phyloP scores from a whole-genome alignment of 306 rosid species.

The Morella rubra region DNA sequence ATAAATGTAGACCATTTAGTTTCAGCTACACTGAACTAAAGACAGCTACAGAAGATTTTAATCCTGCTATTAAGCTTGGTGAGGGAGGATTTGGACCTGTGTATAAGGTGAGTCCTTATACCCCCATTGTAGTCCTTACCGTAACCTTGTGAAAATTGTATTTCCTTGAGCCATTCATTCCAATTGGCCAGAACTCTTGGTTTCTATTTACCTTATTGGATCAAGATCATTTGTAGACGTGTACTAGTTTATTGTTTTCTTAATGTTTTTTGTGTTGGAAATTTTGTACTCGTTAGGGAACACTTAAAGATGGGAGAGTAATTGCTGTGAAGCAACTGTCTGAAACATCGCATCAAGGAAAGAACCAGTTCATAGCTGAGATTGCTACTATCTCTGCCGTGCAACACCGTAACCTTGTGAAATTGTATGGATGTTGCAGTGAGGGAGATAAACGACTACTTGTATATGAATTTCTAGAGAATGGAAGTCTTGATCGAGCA shows the following conservation, averaged over 20 bases:
- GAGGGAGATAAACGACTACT: conserved; percentile 64
- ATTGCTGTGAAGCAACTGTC: conserved; percentile 83
- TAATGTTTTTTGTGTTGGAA: background rate
- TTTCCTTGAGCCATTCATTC: too few species aligned
- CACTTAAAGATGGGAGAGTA: conserved; percentile 68
- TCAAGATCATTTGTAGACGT: too few species aligned
- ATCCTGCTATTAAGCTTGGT: conserved; percentile 57
- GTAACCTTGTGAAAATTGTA: too few species aligned
- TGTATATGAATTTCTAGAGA: too few species aligned
- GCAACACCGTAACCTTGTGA: conserved; percentile 82
- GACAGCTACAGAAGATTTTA: conserved; percentile 64
- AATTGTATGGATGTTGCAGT: conserved; percentile 67
- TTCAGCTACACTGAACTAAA: conserved; percentile 59
- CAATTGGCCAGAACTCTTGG: too few species aligned
- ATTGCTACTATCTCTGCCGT: conserved; percentile 83
- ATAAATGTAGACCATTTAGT: conserved; percentile 63
- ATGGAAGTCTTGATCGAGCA: too few species aligned
- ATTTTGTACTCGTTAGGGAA: conserved; percentile 51
- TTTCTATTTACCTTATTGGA: too few species aligned
- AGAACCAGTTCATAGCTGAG: conserved; percentile 71
- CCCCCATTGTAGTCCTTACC: background rate
- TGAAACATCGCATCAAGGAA: conserved; percentile 76
- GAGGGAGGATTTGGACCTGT: conserved; percentile 95
- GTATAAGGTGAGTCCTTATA: conserved; percentile 44
- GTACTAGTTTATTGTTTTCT: too few species aligned